phyloP scores from a whole-genome alignment of 352 stramenopile species.

The Pythium rishiriense region DNA sequence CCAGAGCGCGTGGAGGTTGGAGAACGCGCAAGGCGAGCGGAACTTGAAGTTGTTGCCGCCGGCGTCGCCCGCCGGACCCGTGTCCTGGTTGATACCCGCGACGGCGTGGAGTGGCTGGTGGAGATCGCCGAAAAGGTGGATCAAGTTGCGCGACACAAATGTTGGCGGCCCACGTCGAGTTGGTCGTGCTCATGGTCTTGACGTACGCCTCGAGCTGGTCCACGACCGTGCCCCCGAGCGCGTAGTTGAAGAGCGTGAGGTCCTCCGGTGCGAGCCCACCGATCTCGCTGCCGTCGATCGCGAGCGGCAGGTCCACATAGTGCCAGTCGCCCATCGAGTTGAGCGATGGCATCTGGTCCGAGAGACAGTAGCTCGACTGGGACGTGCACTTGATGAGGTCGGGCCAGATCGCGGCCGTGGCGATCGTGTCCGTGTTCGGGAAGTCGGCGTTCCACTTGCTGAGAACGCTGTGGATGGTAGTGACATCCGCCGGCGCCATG shows the following conservation, averaged over 20 bases:
- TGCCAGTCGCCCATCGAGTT: conserved; percentile 65
- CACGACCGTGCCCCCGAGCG: conserved; percentile 48
- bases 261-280: conserved; percentile 38
- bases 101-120: conserved; percentile 67
- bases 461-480: conserved; percentile 30
- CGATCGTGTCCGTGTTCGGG: conserved; percentile 33
- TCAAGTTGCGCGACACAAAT: conserved; percentile 62
- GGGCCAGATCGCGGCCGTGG: conserved; percentile 37
- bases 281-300: conserved; percentile 46
- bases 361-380: conserved; percentile 17
- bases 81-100: conserved; percentile 36
- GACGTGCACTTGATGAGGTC: conserved; percentile 40
- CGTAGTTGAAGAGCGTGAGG: conserved; percentile 50
- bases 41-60: conserved; percentile 69
- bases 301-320: conserved; percentile 64
- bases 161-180: conserved; percentile 65
- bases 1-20: conserved; percentile 71
- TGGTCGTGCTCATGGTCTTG: conserved; percentile 53
- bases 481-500: conserved; percentile 26
- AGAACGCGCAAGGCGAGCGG: conserved; percentile 40
- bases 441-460: conserved; percentile 29
- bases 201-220: conserved; percentile 34
- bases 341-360: conserved; percentile 39
- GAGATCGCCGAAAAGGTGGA: conserved; percentile 70
- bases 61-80: conserved; percentile 33